phyloP scores from a whole-genome alignment of 306 rosid genomes.

The Quercus variabilis region DNA sequence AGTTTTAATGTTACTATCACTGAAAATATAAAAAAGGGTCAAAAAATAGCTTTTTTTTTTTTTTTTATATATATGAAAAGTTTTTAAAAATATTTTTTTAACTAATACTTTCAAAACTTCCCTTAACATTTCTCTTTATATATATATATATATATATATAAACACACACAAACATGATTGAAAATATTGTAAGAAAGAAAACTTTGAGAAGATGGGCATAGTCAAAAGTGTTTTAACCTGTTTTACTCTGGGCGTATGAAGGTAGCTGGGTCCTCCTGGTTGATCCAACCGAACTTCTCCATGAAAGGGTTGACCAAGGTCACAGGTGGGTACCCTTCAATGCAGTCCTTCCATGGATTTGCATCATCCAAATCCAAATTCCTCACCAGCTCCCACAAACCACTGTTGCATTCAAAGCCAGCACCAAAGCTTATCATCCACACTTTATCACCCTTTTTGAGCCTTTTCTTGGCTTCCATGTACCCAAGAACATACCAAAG shows the following conservation, averaged over 20 bases:
- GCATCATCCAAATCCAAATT: slow-evolving; percentile 43
- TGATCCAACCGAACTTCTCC: slow-evolving; percentile 81
- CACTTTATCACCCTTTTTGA: slow-evolving; percentile 55
- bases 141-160: too few relatives aligned
- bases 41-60: too few relatives aligned
- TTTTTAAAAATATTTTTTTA: too few relatives aligned
- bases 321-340: slow-evolving; percentile 65
- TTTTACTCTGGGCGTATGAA: slow-evolving; percentile 21
- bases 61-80: too few relatives aligned
- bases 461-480: slow-evolving; percentile 88
- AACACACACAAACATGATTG: too few relatives aligned
- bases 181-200: neutral
- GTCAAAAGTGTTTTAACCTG: neutral
- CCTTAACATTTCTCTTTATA: too few relatives aligned
- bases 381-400: slow-evolving; percentile 74
- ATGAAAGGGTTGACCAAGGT: slow-evolving; percentile 72
- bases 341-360: slow-evolving; percentile 76
- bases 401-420: slow-evolving; percentile 91
- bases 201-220: neutral
- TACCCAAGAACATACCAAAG: slow-evolving; percentile 86
- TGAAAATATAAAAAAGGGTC: too few relatives aligned
- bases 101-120: too few relatives aligned
- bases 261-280: slow-evolving; percentile 43
- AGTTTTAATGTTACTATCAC: rapidly evolving
- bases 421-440: slow-evolving; percentile 95